phyloP scores from a whole-genome alignment of 2,329 filamentous ascomycete genomes.

The Fusarium denticulatum region DNA sequence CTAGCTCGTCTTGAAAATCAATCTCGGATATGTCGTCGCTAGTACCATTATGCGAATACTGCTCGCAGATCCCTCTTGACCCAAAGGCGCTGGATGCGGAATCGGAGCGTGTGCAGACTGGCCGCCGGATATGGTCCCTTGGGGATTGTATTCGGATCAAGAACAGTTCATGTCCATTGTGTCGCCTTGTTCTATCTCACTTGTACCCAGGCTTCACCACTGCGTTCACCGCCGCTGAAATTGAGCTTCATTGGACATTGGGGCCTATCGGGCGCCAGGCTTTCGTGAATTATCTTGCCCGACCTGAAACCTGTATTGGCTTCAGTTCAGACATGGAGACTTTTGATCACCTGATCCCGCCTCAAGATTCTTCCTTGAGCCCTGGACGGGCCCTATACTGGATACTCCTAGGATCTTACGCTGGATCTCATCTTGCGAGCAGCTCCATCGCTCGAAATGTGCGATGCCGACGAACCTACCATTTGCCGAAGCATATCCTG shows the following conservation, averaged over 20 bases:
- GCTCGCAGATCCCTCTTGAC: background rate
- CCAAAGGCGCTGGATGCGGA: accelerated
- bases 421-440: background rate
- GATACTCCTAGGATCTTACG: background rate
- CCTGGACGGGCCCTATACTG: background rate
- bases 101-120: accelerated
- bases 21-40: accelerated
- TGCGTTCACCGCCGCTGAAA: too few relatives aligned
- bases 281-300: accelerated
- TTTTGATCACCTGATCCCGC: accelerated
- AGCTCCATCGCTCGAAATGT: accelerated
- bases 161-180: background rate
- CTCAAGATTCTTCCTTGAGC: accelerated
- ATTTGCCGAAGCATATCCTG: accelerated
- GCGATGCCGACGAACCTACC: accelerated
- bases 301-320: background rate
- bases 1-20: accelerated
- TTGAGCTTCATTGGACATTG: accelerated
- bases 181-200: accelerated
- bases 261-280: accelerated
- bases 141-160: accelerated
- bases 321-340: accelerated
- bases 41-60: background rate
- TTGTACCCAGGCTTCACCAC: accelerated
- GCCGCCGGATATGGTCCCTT: background rate